A percentile compares a stretch with the other conserved stretches of the same genome.
Evolutionary conservation across 169 alveolate species (phyloP).

Genomic region (Plasmodium falciparum): DNA sequence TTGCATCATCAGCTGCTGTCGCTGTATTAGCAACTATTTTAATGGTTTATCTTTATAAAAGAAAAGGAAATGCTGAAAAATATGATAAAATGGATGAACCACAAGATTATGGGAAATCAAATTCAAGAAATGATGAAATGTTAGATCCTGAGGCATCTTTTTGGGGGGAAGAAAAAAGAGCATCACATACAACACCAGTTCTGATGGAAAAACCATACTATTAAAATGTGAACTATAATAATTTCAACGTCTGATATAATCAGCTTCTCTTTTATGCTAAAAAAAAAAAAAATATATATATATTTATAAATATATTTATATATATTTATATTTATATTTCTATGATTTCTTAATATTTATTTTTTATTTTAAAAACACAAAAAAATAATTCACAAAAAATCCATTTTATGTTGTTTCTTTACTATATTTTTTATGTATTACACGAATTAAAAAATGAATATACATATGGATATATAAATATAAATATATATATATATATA

Average conservation of each 20-base stretch:
- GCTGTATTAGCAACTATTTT: slow-evolving; percentile 4
- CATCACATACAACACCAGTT: slow-evolving; percentile 74
- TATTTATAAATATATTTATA: too few relatives aligned
- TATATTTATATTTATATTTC: too few relatives aligned
- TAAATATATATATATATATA: too few relatives aligned
- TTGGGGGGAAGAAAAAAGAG: slow-evolving; percentile 76
- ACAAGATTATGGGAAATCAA: slow-evolving; percentile 34
- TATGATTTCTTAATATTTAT: too few relatives aligned
- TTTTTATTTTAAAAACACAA: too few relatives aligned
- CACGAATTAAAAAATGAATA: too few relatives aligned
- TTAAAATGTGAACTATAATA: slow-evolving; percentile 9
- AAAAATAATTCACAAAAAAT: too few relatives aligned
- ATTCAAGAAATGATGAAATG: slow-evolving; percentile 55
- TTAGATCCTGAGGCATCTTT: slow-evolving; percentile 75
- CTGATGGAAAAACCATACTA: slow-evolving; percentile 72
- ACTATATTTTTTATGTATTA: too few relatives aligned
- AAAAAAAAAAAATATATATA: too few relatives aligned
- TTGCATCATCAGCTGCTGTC: slow-evolving; percentile 9
- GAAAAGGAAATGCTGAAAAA: slow-evolving; percentile 4
- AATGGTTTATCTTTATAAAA: slow-evolving; percentile 17
- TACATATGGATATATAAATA: too few relatives aligned
- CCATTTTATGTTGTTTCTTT: too few relatives aligned
- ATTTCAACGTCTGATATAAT: not conserved
- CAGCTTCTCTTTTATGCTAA: too few relatives aligned
- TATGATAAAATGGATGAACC: slow-evolving; percentile 69